Base-by-base conservation (phyloP, 106 monocot genomes). In the Acorus calamus region DNA sequence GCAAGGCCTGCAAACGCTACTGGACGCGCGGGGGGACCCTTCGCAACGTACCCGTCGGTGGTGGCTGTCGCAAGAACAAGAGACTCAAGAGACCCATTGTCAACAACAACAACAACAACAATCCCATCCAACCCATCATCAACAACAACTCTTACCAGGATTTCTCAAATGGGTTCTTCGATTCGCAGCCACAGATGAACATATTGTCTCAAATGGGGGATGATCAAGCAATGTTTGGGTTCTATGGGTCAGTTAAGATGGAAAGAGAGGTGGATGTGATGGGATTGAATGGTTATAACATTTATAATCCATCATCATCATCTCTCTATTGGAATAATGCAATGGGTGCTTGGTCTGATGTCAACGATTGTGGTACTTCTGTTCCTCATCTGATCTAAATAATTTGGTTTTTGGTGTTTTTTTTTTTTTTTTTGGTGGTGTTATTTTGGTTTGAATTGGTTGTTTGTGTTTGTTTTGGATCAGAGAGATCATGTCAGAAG, bases 361-460 rank as follows among this genome's bases (percentile, higher is more conserved):
- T 73, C 28, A 41, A 55, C 6, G 78, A 70, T 64, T 76, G 44
- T 57, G 76, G 69, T 12, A 62, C 83, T 3, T 84, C 83, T 4
- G 56, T 79, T 44, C 68, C 79, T 48, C 84, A 72, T 69, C 69
- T 84, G 47, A 76, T 84, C 73, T 84, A 50, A 80, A 61, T 59
- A 47, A 49, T 47, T 64, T 49, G 7, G 28, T 28, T 28, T 28
- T n/a, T n/a, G n/a, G n/a, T n/a, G n/a, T n/a, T n/a, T n/a, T n/a
- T 11, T 60, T 56, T 56, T 11, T 11, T 45, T 52, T 52, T 58
- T 56, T 41, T 47, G 3, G 11, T 8, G 7, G 11, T 47, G 14
- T 12, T 60, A 44, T 59, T 13, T 59, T 62, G 45, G 49, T 14
- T 50, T 71, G 44, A 66, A 10, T 41, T 52, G 3, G 11, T 50